phyloP scores from a whole-genome alignment of 257 asterid genomes.

The Anisodus tanguticus region DNA sequence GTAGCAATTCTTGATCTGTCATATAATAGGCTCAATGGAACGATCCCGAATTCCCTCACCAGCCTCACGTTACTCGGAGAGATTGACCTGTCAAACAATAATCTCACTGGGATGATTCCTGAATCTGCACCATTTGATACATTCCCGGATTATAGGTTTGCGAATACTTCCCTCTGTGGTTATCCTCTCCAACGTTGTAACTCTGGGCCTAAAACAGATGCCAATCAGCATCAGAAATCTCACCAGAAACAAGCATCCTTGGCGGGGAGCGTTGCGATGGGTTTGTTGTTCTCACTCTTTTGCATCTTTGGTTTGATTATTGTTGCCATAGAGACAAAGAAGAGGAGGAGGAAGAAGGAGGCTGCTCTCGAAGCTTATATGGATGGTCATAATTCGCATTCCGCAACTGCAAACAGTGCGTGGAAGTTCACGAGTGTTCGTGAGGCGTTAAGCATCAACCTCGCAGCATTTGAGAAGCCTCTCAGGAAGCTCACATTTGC shows the following conservation, averaged over 20 bases:
- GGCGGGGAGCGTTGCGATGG: conserved; percentile 87
- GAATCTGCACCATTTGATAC: conserved; percentile 83
- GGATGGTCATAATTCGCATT: conserved; percentile 64
- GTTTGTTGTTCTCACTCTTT: conserved; percentile 77
- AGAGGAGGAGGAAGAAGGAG: conserved; percentile 72
- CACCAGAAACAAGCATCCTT: conserved; percentile 69
- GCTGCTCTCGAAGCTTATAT: conserved; percentile 75
- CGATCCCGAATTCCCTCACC: conserved; percentile 69
- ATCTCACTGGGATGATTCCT: conserved; percentile 78
- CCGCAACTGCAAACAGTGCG: conserved; percentile 62
- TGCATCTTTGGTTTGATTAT: conserved; percentile 78
- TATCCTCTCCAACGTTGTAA: conserved; percentile 75
- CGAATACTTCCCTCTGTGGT: conserved; percentile 84
- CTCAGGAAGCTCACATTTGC: conserved; percentile 85
- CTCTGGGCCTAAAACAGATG: conserved; percentile 35
- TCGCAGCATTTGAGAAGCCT: conserved; percentile 84
- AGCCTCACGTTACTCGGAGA: conserved; percentile 75
- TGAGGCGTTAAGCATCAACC: conserved; percentile 77
- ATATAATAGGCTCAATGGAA: conserved; percentile 64
- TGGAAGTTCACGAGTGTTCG: conserved; percentile 74
- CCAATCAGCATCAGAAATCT: conserved; percentile 53
- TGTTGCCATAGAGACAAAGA: conserved; percentile 71
- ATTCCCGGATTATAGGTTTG: conserved; percentile 64
- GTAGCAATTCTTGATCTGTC: conserved; percentile 89
- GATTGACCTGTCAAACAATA: conserved; percentile 74